Evolutionary conservation across 352 stramenopile species (phyloP).

Genomic region (Pythium rishiriense): DNA sequence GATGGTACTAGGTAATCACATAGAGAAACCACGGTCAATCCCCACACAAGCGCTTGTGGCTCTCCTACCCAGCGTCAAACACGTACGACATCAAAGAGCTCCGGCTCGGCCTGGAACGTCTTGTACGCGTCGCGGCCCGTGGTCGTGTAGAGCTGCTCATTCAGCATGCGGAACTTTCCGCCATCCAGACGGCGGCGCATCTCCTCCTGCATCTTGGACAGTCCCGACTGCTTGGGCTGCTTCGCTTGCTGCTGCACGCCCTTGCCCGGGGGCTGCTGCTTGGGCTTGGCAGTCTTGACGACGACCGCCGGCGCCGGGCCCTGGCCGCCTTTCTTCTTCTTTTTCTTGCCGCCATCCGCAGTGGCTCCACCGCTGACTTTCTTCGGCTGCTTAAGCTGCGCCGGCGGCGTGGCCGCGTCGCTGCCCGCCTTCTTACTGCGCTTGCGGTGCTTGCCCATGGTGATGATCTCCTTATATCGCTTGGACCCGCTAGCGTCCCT

Average conservation of each 20-base stretch:
- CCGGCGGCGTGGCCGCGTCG: conserved; percentile 14
- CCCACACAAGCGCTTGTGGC: neutral
- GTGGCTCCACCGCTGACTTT: conserved; percentile 6
- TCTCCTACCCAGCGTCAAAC: no score
- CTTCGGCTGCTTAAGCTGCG: conserved; percentile 26
- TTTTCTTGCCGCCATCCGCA: conserved; percentile 23
- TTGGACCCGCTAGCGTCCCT: conserved; percentile 20
- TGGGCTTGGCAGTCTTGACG: conserved; percentile 21
- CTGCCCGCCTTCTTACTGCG: conserved; percentile 27
- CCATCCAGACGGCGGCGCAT: conserved; percentile 91
- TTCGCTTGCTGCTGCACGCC: conserved; percentile 32
- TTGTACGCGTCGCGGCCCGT: conserved; percentile 89
- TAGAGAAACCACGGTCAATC: neutral
- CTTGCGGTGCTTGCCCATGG: conserved; percentile 28
- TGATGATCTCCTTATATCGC: conserved; percentile 4
- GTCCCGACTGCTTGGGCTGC: conserved; percentile 31
- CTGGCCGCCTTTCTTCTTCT: neutral
- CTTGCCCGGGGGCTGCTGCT: conserved; percentile 18
- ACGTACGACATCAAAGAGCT: conserved; percentile 92
- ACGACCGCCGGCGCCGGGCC: neutral
- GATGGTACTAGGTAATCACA: conserved; percentile 85
- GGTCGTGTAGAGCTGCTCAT: conserved; percentile 98
- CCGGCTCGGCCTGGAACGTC: conserved; percentile 92
- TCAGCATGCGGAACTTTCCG: conserved; percentile 97
- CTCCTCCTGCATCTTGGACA: conserved; percentile 68